Percentiles rank a stretch among this genome's conserved stretches.
Evolutionary conservation across 257 asterid genomes (phyloP).

Genomic region (Lithospermum erythrorhizon): DNA sequence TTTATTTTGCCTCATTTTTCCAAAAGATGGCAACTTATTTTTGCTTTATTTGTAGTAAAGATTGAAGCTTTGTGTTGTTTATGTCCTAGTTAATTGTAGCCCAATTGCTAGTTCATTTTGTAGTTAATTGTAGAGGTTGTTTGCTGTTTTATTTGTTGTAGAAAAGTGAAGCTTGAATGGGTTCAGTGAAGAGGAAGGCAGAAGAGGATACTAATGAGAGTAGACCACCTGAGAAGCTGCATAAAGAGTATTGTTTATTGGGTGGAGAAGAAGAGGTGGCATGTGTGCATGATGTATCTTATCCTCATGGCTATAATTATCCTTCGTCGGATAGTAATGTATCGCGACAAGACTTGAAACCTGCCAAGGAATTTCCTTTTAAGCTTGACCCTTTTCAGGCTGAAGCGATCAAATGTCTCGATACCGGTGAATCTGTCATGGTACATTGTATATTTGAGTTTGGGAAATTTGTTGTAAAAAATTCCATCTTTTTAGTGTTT

Average conservation of each 20-base stretch:
- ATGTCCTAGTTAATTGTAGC: too few relatives aligned
- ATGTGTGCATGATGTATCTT: constrained; percentile 81
- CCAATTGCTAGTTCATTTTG: too few relatives aligned
- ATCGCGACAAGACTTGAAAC: constrained; percentile 28
- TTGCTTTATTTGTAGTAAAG: too few relatives aligned
- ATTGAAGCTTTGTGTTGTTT: too few relatives aligned
- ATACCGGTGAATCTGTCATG: constrained; percentile 84
- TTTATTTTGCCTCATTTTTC: too few relatives aligned
- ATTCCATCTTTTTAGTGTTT: too few relatives aligned
- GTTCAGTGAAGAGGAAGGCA: constrained; percentile 66
- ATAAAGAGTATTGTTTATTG: constrained; percentile 23
- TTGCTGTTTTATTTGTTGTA: not conserved
- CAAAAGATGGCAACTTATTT: too few relatives aligned
- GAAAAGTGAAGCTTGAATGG: constrained; percentile 28
- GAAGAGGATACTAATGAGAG: constrained; percentile 30
- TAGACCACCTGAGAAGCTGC: constrained; percentile 51
- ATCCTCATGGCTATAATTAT: constrained; percentile 62
- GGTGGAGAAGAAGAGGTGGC: constrained; percentile 50
- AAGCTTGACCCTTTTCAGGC: constrained; percentile 79
- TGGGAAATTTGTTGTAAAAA: too few relatives aligned
- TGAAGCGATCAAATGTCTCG: constrained; percentile 78
- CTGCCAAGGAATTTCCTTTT: constrained; percentile 76
- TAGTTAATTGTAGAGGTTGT: not conserved
- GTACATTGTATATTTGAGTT: constrained; percentile 19
- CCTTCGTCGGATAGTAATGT: constrained; percentile 21